Conservation (phyloP, 1,284 basidiomycete species). For the Ganoderma leucocontextum region DNA sequence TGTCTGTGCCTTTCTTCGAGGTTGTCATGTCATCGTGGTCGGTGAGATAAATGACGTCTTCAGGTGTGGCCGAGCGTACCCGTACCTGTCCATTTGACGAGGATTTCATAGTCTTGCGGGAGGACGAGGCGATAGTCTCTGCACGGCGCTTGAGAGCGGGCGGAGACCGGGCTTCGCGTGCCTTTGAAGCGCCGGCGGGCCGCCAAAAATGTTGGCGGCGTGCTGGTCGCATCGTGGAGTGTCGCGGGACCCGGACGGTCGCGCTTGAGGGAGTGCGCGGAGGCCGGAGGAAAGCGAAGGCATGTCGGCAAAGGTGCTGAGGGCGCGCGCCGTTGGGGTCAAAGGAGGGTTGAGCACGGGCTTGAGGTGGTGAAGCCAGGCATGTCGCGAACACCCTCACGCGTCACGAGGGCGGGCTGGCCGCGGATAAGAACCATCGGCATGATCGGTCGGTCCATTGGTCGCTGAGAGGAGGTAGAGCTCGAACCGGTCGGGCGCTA, state of each 20-base stretch:
- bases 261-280: background rate
- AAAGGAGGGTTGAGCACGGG: background rate
- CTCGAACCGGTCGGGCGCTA: background rate
- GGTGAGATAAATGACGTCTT: background rate
- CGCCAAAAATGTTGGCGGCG: background rate
- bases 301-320: background rate
- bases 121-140: background rate
- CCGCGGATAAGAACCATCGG: background rate
- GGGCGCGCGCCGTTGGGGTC: background rate
- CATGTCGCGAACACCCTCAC: background rate
- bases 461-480: background rate
- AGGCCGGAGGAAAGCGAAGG: background rate
- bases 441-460: background rate
- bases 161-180: background rate
- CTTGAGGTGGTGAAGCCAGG: background rate
- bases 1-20: background rate
- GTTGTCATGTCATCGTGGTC: background rate
- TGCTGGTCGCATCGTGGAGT: background rate
- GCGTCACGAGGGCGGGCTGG: background rate
- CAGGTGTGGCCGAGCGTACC: background rate
- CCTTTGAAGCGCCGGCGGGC: background rate
- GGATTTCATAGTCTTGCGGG: background rate
- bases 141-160: background rate
- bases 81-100: background rate
- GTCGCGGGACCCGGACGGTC: background rate